Conservation (phyloP, 2,329 filamentous ascomycete species). For the Sporothrix luriei region DNA sequence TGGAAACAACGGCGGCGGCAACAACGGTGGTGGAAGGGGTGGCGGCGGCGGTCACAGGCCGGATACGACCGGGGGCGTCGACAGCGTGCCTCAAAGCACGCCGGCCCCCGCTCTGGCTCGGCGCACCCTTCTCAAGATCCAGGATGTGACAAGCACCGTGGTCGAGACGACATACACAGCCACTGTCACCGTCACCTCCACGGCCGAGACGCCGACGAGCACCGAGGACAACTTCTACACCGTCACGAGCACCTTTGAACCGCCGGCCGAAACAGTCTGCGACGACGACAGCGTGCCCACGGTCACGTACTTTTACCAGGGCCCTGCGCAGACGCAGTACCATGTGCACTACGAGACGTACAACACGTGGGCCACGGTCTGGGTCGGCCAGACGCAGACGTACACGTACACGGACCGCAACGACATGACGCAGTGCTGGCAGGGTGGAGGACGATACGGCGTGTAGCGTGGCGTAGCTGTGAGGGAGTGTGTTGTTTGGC, state of each 20-base stretch:
- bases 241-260: slow-evolving; percentile 29
- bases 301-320: slow-evolving; percentile 38
- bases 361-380: slow-evolving; percentile 38
- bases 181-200: slow-evolving; percentile 7
- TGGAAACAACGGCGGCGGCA: not conserved
- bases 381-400: slow-evolving; percentile 38
- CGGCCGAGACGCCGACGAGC: slow-evolving; percentile 22
- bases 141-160: slow-evolving; percentile 29
- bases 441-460: slow-evolving; percentile 37
- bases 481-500: not conserved
- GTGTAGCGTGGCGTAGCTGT: not conserved
- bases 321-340: slow-evolving; percentile 37
- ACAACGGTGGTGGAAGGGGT: slow-evolving; percentile 15
- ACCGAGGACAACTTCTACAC: slow-evolving; percentile 31
- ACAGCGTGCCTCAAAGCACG: not conserved
- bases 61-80: not conserved
- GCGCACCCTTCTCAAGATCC: slow-evolving; percentile 1
- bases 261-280: slow-evolving; percentile 37
- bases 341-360: slow-evolving; percentile 37
- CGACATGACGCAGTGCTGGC: slow-evolving; percentile 37
- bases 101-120: not conserved
- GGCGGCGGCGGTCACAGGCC: slow-evolving; percentile 22
- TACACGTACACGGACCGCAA: slow-evolving; percentile 36
- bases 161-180: slow-evolving; percentile 31
- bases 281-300: slow-evolving; percentile 32